Evolutionary conservation across 257 asterid genomes (phyloP).

Genomic region (Ilex asprella): DNA sequence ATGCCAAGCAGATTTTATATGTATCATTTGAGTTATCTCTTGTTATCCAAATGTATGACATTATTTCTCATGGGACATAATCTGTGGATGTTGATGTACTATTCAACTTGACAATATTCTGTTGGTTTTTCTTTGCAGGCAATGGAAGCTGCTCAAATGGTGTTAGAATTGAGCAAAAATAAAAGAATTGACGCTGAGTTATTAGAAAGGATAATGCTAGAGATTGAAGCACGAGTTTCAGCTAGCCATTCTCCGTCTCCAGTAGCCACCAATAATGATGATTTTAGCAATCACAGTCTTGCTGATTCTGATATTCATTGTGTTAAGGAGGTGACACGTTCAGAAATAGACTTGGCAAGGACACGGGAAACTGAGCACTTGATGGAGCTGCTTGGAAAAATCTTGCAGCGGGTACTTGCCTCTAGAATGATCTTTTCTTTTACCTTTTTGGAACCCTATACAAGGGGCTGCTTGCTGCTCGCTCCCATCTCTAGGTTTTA

Average conservation of each 20-base stretch:
- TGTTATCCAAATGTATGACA: neutral
- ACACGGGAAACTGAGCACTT: conserved; percentile 50
- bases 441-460: neutral
- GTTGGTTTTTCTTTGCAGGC: conserved; percentile 25
- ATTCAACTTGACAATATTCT: neutral
- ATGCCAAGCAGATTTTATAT: too few species aligned
- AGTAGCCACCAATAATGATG: conserved; percentile 8
- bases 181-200: conserved; percentile 53
- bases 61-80: neutral
- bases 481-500: neutral
- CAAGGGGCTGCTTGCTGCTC: too few species aligned
- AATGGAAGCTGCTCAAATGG: conserved; percentile 66
- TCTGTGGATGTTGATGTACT: neutral
- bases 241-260: conserved; percentile 15
- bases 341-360: conserved; percentile 28
- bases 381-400: conserved; percentile 55
- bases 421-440: conserved; percentile 1
- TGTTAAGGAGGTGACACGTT: conserved; percentile 19
- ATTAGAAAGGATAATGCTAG: conserved; percentile 54
- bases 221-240: conserved; percentile 43
- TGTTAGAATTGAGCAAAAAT: conserved; percentile 52
- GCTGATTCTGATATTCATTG: conserved; percentile 15
- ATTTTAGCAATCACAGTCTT: conserved; percentile 3
- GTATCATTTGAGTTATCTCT: too few species aligned
- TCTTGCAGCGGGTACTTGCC: conserved; percentile 29